Evolutionary conservation across 2,329 filamentous ascomycete genomes (phyloP).

Genomic region (Colletotrichum sansevieriae): DNA sequence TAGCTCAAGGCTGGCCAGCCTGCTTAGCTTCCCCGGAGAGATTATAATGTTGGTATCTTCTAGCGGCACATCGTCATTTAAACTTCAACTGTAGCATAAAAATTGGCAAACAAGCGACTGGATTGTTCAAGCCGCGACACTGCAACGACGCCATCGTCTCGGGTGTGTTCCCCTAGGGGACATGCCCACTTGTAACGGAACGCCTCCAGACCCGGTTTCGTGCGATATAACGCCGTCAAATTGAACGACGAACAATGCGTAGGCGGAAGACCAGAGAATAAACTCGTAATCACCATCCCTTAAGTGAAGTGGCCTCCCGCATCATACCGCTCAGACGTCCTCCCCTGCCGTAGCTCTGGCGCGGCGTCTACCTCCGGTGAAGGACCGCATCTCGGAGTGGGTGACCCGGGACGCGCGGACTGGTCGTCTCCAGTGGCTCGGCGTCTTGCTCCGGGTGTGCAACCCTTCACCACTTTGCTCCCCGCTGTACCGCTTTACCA

Average conservation of each 20-base stretch:
- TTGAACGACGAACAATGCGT: not conserved
- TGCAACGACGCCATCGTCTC: not conserved
- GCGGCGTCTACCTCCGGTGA: not conserved
- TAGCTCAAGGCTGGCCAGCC: not conserved
- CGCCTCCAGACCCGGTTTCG: no score
- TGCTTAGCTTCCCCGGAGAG: conserved; percentile 4
- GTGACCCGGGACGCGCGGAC: conserved; percentile 3
- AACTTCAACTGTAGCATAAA: not conserved
- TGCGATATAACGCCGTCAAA: not conserved
- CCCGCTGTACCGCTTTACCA: not conserved
- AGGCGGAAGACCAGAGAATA: not conserved
- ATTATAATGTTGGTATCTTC: not conserved
- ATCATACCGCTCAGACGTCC: not conserved
- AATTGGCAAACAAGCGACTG: not conserved
- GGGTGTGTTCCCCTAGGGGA: not conserved
- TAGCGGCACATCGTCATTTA: not conserved
- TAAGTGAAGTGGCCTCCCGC: not conserved
- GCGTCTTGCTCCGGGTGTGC: not conserved
- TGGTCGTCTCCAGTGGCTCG: not conserved
- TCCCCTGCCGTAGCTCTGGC: not conserved
- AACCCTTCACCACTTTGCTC: not conserved
- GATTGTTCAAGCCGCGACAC: not conserved
- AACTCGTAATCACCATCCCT: not conserved
- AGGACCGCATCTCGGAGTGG: conserved; percentile 8
- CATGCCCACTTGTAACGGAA: not conserved